Percentiles rank a stretch among this genome's conserved stretches.
phyloP scores from a whole-genome alignment of 2,329 filamentous ascomycete species.

The Seiridium cupressi region DNA sequence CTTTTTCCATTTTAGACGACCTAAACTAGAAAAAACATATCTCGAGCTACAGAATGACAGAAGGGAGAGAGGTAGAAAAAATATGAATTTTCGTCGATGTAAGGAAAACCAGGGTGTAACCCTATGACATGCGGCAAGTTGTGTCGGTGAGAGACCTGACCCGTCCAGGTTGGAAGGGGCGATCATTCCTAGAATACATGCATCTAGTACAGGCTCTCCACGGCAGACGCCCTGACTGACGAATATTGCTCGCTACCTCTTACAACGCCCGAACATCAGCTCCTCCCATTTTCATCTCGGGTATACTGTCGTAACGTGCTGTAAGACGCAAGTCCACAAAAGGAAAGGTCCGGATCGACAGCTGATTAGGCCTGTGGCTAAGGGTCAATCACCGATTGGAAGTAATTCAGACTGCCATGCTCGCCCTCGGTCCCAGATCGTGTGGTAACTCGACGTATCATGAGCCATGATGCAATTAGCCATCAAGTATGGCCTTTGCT shows the following conservation, averaged over 20 bases:
- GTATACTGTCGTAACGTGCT: constrained; percentile 27
- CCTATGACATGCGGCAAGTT: constrained; percentile 25
- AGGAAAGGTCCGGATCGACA: background rate
- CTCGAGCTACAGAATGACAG: constrained; percentile 21
- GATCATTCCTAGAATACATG: constrained; percentile 32
- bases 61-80: constrained; percentile 17
- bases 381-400: background rate
- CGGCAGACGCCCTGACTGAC: constrained; percentile 14
- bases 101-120: constrained; percentile 26
- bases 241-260: constrained; percentile 24
- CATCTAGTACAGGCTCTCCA: constrained; percentile 24
- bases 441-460: too few species aligned
- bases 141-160: constrained; percentile 18
- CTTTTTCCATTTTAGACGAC: constrained; percentile 22
- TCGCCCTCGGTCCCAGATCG: background rate
- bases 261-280: constrained; percentile 20
- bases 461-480: too few species aligned
- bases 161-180: constrained; percentile 16
- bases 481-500: too few species aligned
- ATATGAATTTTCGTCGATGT: constrained; percentile 21
- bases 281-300: constrained; percentile 21
- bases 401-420: background rate
- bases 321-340: constrained; percentile 14
- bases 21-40: constrained; percentile 25
- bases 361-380: background rate